phyloP scores from a whole-genome alignment of 192 early-diverging fungal genomes.

The Podila epigama region DNA sequence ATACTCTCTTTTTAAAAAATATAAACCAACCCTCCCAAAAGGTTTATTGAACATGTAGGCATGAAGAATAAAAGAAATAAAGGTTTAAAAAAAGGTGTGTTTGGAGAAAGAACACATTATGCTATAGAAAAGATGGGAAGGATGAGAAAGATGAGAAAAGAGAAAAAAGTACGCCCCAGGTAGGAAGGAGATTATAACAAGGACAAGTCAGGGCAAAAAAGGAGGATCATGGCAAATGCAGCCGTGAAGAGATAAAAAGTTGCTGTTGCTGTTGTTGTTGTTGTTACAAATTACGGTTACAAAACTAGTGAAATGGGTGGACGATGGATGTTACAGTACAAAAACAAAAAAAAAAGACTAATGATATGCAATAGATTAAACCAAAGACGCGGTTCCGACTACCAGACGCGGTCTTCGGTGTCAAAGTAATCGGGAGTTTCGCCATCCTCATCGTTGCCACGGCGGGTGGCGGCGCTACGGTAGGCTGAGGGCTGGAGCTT shows the following conservation, averaged over 20 bases:
- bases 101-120: neutral
- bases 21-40: no score
- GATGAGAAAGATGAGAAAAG: neutral
- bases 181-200: no score
- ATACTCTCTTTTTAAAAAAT: neutral
- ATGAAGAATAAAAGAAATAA: neutral
- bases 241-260: neutral
- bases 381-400: no score
- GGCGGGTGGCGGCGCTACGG: slow-evolving; percentile 19
- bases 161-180: neutral
- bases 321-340: neutral
- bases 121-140: neutral
- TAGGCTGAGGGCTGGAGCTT: slow-evolving; percentile 36
- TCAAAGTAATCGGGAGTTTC: slow-evolving; percentile 46
- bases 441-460: slow-evolving; percentile 8
- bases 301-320: neutral
- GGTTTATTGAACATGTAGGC: no score
- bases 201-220: neutral
- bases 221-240: neutral
- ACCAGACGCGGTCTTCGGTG: slow-evolving; percentile 43
- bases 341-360: neutral
- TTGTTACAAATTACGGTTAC: neutral
- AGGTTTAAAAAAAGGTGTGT: neutral
- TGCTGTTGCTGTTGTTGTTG: neutral
- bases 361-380: neutral